Conservation (phyloP, 2,329 filamentous ascomycete species). For the Diaporthe citriasiana region DNA sequence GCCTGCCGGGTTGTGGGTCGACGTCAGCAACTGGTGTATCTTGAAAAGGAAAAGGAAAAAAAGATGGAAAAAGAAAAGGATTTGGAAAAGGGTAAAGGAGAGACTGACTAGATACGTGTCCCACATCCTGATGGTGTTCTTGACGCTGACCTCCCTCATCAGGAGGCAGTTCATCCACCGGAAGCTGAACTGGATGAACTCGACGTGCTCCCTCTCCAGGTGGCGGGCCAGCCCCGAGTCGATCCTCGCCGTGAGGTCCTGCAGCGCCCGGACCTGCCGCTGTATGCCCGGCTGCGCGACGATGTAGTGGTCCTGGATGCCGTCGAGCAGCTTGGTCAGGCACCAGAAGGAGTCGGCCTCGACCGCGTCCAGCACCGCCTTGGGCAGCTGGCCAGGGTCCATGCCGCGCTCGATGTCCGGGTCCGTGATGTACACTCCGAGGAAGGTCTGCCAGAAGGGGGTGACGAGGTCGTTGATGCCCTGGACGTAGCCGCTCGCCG, state of each 20-base stretch:
- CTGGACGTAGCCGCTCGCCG: slow-evolving; percentile 97
- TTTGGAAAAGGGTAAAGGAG: background rate
- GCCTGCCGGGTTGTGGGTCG: slow-evolving; percentile 68
- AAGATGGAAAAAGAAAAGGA: background rate
- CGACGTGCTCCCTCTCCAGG: slow-evolving; percentile 89
- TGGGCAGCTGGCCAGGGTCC: slow-evolving; percentile 95
- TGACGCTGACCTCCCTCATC: slow-evolving; percentile 97
- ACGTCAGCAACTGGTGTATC: slow-evolving; percentile 19
- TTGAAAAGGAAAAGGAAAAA: background rate
- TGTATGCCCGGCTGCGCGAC: slow-evolving; percentile 98
- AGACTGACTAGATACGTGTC: slow-evolving; percentile 92
- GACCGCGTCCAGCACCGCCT: slow-evolving; percentile 92
- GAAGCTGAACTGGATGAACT: slow-evolving; percentile 99
- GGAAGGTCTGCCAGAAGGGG: slow-evolving; percentile 97
- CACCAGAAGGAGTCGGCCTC: slow-evolving; percentile 99
- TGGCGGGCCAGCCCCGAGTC: slow-evolving; percentile 88
- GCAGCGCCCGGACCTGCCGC: slow-evolving; percentile 88
- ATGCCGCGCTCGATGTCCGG: slow-evolving; percentile 92
- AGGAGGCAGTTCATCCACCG: slow-evolving; percentile 99
- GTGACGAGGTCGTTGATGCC: slow-evolving; percentile 98
- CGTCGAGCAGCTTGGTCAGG: slow-evolving; percentile 95
- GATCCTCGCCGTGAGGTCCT: slow-evolving; percentile 92
- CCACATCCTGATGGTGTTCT: slow-evolving; percentile 99
- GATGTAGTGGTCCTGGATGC: slow-evolving; percentile 99
- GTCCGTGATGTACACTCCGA: slow-evolving; percentile 95